Evolutionary conservation across 441 rosid species (phyloP).

Genomic region (Breynia disticha): DNA sequence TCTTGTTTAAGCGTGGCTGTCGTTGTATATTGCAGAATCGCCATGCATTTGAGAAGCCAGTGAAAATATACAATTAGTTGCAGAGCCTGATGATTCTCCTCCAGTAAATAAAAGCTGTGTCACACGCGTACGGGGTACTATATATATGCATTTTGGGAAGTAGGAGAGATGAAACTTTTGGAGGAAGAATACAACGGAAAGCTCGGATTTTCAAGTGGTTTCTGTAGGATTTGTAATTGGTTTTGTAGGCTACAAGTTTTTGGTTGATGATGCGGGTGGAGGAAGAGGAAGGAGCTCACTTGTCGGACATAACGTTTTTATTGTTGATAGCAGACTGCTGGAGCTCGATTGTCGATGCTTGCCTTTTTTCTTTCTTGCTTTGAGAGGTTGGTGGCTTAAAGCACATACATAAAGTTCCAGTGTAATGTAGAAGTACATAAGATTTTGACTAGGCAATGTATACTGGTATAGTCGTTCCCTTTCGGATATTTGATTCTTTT

Average conservation of each 20-base stretch:
- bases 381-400: slow-evolving; percentile 18
- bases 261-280: slow-evolving; percentile 14
- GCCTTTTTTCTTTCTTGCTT: slow-evolving; percentile 12
- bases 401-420: slow-evolving; percentile 21
- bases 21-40: slow-evolving; percentile 53
- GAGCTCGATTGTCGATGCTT: slow-evolving; percentile 13
- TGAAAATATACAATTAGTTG: slow-evolving; percentile 78
- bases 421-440: slow-evolving; percentile 48
- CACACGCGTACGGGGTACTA: slow-evolving; percentile 5
- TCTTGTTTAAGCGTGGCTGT: neutral
- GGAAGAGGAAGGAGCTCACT: slow-evolving; percentile 12
- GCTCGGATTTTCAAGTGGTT: slow-evolving; percentile 2
- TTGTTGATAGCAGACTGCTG: slow-evolving; percentile 11
- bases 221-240: slow-evolving; percentile 17
- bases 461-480: slow-evolving; percentile 27
- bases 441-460: slow-evolving; percentile 35
- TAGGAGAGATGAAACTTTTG: slow-evolving; percentile 6
- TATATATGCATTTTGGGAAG: slow-evolving; percentile 10
- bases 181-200: slow-evolving; percentile 19
- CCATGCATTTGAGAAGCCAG: slow-evolving; percentile 76
- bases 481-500: slow-evolving; percentile 18
- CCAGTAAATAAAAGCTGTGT: slow-evolving; percentile 14
- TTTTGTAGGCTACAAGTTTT: slow-evolving; percentile 25
- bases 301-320: too few relatives aligned
- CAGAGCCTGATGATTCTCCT: slow-evolving; percentile 24